Evolutionary conservation across 1,284 basidiomycete genomes (phyloP).

Genomic region (Cryptococcus amylolentus): DNA sequence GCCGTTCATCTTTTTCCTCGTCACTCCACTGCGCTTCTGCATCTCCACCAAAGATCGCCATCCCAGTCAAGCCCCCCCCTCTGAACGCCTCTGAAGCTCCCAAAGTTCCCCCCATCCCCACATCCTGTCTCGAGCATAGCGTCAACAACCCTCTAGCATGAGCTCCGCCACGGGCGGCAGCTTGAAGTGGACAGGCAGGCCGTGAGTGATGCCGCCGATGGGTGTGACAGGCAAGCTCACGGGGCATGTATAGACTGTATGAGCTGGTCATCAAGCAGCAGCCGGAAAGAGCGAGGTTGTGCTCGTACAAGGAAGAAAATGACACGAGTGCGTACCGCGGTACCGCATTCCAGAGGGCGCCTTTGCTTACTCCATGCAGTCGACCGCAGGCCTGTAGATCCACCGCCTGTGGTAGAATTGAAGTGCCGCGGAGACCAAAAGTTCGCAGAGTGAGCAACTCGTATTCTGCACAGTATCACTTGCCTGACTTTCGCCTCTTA

Average conservation of each 20-base stretch:
- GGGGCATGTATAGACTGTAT: background rate
- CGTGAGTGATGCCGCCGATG: background rate
- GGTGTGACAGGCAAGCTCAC: background rate
- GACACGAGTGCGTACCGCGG: slow-evolving; percentile 43
- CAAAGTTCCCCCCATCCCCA: background rate
- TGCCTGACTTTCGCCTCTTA: background rate
- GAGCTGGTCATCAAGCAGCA: slow-evolving; percentile 42
- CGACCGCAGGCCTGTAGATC: slow-evolving; percentile 49
- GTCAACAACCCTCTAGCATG: background rate
- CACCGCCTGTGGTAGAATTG: slow-evolving; percentile 48
- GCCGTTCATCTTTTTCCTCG: too few species aligned
- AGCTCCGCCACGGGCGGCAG: background rate
- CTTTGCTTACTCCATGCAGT: slow-evolving; percentile 19
- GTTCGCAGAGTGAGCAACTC: slow-evolving; percentile 13
- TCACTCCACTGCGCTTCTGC: too few species aligned
- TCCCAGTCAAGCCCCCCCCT: background rate
- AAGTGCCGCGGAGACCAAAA: slow-evolving; percentile 10
- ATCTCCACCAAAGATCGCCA: too few species aligned
- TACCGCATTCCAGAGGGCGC: background rate
- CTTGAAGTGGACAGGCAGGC: background rate
- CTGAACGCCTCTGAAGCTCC: background rate
- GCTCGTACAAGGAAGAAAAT: slow-evolving; percentile 52
- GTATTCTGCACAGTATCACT: background rate
- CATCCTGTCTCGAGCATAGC: background rate
- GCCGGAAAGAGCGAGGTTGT: slow-evolving; percentile 47